Percentiles rank a stretch among this genome's conserved stretches.
Conservation (phyloP, 2,329 filamentous ascomycete genomes). For the Sporothrix phasma region DNA sequence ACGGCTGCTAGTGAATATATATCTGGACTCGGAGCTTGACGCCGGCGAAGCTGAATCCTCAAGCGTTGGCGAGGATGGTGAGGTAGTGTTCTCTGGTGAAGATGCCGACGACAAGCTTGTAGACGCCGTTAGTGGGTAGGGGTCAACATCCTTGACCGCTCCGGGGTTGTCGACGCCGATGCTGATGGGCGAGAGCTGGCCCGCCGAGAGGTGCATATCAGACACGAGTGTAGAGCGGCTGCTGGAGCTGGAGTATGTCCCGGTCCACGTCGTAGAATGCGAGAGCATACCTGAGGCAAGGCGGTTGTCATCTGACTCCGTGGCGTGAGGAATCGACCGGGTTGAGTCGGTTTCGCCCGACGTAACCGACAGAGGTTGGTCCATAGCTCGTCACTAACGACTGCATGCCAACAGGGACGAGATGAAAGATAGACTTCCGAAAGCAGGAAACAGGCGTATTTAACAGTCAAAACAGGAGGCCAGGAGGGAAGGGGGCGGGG, state of each 20-base stretch:
- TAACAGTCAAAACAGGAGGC: background rate
- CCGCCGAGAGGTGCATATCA: conserved; percentile 27
- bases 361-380: conserved; percentile 33
- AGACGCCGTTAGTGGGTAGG: conserved; percentile 21
- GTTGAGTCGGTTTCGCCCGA: conserved; percentile 33
- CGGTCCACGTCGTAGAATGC: conserved; percentile 30
- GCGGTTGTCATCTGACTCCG: conserved; percentile 33
- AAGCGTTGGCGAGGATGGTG: conserved; percentile 34
- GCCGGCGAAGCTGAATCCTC: conserved; percentile 39
- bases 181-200: conserved; percentile 45
- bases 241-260: conserved; percentile 22
- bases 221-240: conserved; percentile 26
- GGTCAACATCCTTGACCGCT: conserved; percentile 18
- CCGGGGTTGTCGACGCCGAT: conserved; percentile 35
- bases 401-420: conserved; percentile 29
- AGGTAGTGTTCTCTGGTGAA: conserved; percentile 23
- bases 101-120: conserved; percentile 13
- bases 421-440: background rate
- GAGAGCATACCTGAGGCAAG: conserved; percentile 24
- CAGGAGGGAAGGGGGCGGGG: background rate
- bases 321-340: conserved; percentile 38
- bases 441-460: conserved; percentile 10
- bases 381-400: conserved; percentile 39
- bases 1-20: conserved; percentile 30
- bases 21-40: conserved; percentile 38